Conservation (phyloP, 2,329 filamentous ascomycete species). For the Lomentospora prolificans region DNA sequence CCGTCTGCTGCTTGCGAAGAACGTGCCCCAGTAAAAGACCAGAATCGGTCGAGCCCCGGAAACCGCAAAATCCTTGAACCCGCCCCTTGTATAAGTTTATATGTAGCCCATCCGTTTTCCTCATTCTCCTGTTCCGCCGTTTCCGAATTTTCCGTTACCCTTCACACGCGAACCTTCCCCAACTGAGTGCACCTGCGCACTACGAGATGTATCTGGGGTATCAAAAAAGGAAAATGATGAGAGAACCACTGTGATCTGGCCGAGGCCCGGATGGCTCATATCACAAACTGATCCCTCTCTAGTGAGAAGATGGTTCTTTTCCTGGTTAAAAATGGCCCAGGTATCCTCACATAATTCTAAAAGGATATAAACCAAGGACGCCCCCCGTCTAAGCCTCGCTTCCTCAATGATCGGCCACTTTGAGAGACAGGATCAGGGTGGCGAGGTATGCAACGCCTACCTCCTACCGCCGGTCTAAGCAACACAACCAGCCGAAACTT, state of each 20-base stretch:
- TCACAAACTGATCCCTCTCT: neutral
- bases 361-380: too few species aligned
- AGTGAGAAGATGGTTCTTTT: too few species aligned
- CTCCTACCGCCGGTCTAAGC: too few species aligned
- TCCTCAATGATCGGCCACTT: too few species aligned
- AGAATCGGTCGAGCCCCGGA: neutral
- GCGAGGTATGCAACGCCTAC: too few species aligned
- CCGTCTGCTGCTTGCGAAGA: neutral
- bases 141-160: neutral
- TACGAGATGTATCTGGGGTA: neutral
- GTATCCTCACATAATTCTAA: too few species aligned
- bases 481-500: too few species aligned
- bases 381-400: too few species aligned
- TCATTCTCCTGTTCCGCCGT: too few species aligned
- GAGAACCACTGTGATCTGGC: neutral
- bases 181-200: neutral
- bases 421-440: too few species aligned
- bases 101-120: neutral
- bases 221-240: neutral
- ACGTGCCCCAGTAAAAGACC: neutral
- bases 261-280: neutral
- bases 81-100: constrained; percentile 6
- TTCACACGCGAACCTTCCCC: neutral
- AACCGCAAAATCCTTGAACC: too few species aligned
- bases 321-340: too few species aligned